These are phyloP conservation scores for Pelargonium citronellum DNA, from an alignment of 441 rosid species.

Conservation along the genomic window DNA sequence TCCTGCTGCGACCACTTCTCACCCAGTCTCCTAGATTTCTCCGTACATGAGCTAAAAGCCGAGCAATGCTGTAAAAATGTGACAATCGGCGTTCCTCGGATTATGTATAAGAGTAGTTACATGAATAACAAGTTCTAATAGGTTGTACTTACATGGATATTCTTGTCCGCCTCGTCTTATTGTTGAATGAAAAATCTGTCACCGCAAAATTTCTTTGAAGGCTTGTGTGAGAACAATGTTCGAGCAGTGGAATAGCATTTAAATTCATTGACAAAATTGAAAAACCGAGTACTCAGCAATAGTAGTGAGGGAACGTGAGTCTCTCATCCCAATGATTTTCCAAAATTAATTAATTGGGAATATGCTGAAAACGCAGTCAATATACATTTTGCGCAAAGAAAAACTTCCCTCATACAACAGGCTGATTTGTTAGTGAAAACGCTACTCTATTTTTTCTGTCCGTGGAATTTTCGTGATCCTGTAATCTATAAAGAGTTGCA, in stretches of 20 bases:
- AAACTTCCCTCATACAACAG: conserved; percentile 11
- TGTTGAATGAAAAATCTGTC: too few relatives aligned
- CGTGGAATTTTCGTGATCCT: background rate
- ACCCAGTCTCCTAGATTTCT: conserved; percentile 28
- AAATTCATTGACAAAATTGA: background rate
- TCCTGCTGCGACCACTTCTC: conserved; percentile 18
- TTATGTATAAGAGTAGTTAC: background rate
- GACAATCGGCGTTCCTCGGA: background rate
- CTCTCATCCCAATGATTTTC: background rate
- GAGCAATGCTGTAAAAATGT: conserved; percentile 11
- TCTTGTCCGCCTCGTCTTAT: too few relatives aligned
- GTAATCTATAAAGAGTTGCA: conserved; percentile 32
- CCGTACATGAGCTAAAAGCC: conserved; percentile 26
- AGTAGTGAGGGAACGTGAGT: too few relatives aligned
- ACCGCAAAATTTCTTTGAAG: too few relatives aligned
- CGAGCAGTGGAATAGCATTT: background rate
- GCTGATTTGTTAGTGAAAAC: background rate
- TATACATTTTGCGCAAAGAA: background rate
- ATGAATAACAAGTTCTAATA: background rate
- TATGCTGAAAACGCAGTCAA: too few relatives aligned
- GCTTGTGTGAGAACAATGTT: background rate
- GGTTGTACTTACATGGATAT: too few relatives aligned
- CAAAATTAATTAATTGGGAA: too few relatives aligned
- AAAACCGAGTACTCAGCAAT: too few relatives aligned
- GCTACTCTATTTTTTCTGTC: background rate